These are phyloP conservation scores for Aspergillus pseudonomiae DNA, from an alignment of 2,329 filamentous ascomycete genomes.

Conservation along the genomic window DNA sequence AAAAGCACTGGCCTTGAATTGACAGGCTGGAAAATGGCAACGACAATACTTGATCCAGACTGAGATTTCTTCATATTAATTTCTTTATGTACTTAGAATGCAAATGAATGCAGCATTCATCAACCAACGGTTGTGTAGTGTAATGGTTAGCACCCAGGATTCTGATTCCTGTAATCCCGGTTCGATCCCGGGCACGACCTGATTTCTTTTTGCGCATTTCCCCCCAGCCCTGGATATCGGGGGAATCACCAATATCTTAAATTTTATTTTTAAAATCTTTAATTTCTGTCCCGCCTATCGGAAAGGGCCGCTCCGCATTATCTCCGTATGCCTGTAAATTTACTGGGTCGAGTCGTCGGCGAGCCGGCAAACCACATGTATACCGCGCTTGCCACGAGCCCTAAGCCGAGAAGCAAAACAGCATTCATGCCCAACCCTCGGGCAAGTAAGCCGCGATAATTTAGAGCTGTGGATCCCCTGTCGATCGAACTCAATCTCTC, in stretches of 20 bases:
- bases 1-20: no score
- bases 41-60: no score
- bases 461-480: background rate
- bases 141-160: constrained; percentile 4
- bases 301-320: background rate
- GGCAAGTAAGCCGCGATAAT: background rate
- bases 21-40: no score
- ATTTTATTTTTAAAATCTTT: background rate
- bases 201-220: background rate
- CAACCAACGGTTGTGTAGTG: constrained; percentile 2
- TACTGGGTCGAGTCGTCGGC: background rate
- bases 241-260: no score
- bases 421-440: background rate
- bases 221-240: background rate
- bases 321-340: background rate
- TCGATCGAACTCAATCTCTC: background rate
- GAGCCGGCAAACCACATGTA: background rate
- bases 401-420: background rate
- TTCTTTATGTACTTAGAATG: no score
- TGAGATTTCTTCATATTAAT: no score
- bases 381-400: background rate
- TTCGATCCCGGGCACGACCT: constrained; percentile 7
- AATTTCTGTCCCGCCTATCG: background rate
- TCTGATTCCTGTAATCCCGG: constrained; percentile 5
- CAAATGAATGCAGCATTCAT: background rate